Conservation (phyloP, 176 grass and related monocot species). For the Themeda triandra region DNA sequence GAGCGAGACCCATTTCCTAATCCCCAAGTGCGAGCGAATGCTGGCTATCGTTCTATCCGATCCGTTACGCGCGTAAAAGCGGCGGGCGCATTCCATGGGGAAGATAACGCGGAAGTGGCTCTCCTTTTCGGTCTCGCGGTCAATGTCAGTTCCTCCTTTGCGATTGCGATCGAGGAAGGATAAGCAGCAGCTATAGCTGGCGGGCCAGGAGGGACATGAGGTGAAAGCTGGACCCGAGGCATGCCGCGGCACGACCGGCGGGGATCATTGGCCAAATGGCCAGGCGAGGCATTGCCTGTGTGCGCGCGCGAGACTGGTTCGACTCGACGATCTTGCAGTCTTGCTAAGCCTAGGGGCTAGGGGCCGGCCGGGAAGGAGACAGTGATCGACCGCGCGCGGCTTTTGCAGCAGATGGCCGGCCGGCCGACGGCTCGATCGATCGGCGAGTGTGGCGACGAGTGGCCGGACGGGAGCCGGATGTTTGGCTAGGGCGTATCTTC, state of each 20-base stretch:
- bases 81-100: not conserved
- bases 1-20: constrained; percentile 41
- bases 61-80: not conserved
- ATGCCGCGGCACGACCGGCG: constrained; percentile 5
- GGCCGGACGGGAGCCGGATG: not conserved
- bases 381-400: not conserved
- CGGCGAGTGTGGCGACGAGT: constrained; percentile 23
- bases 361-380: not conserved
- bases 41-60: constrained; percentile 7
- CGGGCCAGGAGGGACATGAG: constrained; percentile 2
- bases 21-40: constrained; percentile 32
- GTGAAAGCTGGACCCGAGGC: not conserved
- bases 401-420: not conserved
- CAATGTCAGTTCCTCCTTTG: not conserved
- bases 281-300: not conserved
- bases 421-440: not conserved
- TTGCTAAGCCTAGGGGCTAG: not conserved
- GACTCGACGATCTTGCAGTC: too few relatives aligned
- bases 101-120: constrained; percentile 22
- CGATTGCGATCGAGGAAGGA: not conserved
- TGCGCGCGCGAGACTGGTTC: not conserved
- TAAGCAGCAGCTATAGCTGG: not conserved
- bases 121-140: constrained; percentile 8
- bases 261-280: constrained; percentile 29
- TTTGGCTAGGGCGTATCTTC: constrained; percentile 18